A percentile compares a stretch with the other conserved stretches of the same genome.
Evolutionary conservation across 2,329 filamentous ascomycete species (phyloP).

Genomic region (Fusarium buharicum): DNA sequence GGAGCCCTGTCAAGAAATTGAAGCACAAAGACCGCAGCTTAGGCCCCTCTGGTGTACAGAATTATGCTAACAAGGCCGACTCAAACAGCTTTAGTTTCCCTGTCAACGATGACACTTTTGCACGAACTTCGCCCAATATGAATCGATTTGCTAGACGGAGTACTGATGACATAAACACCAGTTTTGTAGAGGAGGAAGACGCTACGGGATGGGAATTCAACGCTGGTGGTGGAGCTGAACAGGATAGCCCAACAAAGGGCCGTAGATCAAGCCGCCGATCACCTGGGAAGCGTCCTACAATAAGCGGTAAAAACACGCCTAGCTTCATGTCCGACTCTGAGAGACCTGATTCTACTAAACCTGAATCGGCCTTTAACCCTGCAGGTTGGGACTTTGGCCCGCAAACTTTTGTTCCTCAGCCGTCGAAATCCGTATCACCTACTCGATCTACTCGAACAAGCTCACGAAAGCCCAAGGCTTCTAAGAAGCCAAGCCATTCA

Average conservation of each 20-base stretch:
- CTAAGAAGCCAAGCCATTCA: constrained; percentile 60
- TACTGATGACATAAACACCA: constrained; percentile 70
- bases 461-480: constrained; percentile 69
- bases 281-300: constrained; percentile 47
- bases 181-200: constrained; percentile 63
- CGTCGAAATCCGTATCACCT: constrained; percentile 56
- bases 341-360: constrained; percentile 42
- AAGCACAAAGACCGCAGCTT: constrained; percentile 6
- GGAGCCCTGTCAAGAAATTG: constrained; percentile 29
- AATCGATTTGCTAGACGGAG: constrained; percentile 61
- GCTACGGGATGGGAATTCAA: constrained; percentile 62
- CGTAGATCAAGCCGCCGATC: constrained; percentile 57
- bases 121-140: constrained; percentile 49
- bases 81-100: constrained; percentile 63
- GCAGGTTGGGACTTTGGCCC: constrained; percentile 67
- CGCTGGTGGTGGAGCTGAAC: constrained; percentile 59
- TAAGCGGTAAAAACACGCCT: constrained; percentile 38
- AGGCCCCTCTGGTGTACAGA: constrained; percentile 11
- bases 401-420: constrained; percentile 64
- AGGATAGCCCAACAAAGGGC: constrained; percentile 39
- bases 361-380: constrained; percentile 58
- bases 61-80: constrained; percentile 48
- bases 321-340: constrained; percentile 38
- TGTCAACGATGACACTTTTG: constrained; percentile 56
- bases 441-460: constrained; percentile 57